phyloP scores from a whole-genome alignment of 1,284 basidiomycete genomes.

The Anthracocystis panici-leucophaei region DNA sequence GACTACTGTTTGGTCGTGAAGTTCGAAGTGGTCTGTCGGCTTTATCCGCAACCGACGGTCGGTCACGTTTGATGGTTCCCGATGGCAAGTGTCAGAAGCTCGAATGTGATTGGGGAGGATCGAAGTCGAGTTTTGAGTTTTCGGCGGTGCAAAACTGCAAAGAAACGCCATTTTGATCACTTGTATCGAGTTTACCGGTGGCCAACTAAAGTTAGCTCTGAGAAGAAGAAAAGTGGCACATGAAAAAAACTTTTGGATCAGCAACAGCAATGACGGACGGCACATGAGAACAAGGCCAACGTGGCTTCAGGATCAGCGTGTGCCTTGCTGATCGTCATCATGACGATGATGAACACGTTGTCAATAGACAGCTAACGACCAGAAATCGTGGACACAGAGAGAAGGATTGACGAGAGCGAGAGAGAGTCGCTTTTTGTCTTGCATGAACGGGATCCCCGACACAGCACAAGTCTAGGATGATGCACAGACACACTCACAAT shows the following conservation, averaged over 20 bases:
- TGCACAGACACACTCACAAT: too few species aligned
- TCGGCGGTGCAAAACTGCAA: not conserved
- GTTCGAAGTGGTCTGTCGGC: too few species aligned
- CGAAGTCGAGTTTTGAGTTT: not conserved
- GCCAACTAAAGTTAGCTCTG: not conserved
- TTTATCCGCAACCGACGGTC: constrained; percentile 1
- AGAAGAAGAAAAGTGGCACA: not conserved
- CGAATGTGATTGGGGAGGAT: not conserved
- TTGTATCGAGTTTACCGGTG: not conserved
- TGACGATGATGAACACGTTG: constrained; percentile 1
- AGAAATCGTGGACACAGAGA: not conserved
- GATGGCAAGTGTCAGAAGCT: not conserved
- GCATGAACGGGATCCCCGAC: constrained; percentile 4
- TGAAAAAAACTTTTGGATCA: not conserved
- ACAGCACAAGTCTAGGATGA: not conserved
- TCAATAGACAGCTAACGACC: not conserved
- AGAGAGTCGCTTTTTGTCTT: not conserved
- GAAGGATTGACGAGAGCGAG: not conserved
- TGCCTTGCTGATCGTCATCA: not conserved
- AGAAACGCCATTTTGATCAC: not conserved
- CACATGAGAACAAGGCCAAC: not conserved
- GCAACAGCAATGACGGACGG: not conserved
- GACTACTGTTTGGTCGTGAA: too few species aligned
- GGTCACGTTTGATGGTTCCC: not conserved
- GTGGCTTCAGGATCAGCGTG: not conserved